phyloP scores from a whole-genome alignment of 768 basidiomycete genomes.

The Phaffia australis region DNA sequence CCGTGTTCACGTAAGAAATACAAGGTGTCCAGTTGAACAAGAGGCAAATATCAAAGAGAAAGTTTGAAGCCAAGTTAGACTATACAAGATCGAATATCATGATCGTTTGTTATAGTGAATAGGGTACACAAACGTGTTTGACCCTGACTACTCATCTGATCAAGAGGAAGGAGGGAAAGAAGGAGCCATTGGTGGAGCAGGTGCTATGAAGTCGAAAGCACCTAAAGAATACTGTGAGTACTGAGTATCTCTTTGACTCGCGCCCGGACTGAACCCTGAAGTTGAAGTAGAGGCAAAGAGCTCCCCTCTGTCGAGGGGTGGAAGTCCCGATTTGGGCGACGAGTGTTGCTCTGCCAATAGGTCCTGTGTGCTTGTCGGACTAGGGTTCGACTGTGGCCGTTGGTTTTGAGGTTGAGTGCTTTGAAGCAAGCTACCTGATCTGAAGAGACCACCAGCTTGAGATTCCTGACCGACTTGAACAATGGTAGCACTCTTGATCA shows the following conservation, averaged over 20 bases:
- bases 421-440: not conserved
- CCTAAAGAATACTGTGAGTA: slow-evolving; percentile 9
- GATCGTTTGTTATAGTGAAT: not conserved
- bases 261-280: not conserved
- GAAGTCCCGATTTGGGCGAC: not conserved
- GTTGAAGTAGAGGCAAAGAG: slow-evolving; percentile 1
- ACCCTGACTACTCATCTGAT: too few relatives aligned
- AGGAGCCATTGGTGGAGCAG: not conserved
- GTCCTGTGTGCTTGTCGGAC: slow-evolving; percentile 3
- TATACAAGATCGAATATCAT: not conserved
- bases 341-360: not conserved
- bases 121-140: not conserved
- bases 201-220: slow-evolving; percentile 21
- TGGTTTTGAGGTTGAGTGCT: not conserved
- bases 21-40: too few relatives aligned
- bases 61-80: not conserved
- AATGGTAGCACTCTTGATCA: slow-evolving; percentile 16
- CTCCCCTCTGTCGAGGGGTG: not conserved
- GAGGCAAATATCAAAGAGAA: not conserved
- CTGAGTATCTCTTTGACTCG: slow-evolving; percentile 18
- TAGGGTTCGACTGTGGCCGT: not conserved
- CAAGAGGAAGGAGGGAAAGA: too few relatives aligned
- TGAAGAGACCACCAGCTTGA: not conserved
- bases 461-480: slow-evolving; percentile 18
- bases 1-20: too few relatives aligned